Evolutionary conservation across 176 grass and related monocot species (phyloP), one percentile per base, ranked within the genome.

Genomic region (Ampelocalamus luodianensis): DNA sequence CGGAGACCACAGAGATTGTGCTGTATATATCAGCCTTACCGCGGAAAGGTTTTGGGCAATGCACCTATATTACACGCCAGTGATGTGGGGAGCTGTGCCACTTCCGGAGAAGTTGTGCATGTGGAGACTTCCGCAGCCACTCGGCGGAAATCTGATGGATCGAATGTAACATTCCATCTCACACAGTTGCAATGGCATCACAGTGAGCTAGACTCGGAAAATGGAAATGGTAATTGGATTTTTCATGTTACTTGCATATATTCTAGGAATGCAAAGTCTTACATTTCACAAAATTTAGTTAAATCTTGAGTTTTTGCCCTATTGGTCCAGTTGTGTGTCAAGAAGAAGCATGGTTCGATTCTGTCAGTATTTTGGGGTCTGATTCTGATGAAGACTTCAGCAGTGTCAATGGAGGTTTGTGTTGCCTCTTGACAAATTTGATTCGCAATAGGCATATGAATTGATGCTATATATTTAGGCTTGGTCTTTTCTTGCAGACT

Each of bases 291-390:
- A 13, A 74, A 10, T 5, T 82, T 1, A 43, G 22, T 10, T 72
- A 49, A 90, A 39, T 54, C 55, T 68, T 76, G 7, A 62, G 0
- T 23, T 49, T 65, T 65, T 61, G 12, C 8, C 11, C 10, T 81
- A 22, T 76, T 91, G 85, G 10, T 92, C 44, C 85, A 98, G 96
- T 93, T 80, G 55, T 98, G 37, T 90, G 91, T 68, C 85, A 95
- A 84, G 96, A 98, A 90, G 96, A 98, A 83, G 96, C 87, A 49
- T 95, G 93, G 96, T 96, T 96, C 40, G 91, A 96, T 82, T 96
- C 91, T 49, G 80, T 96, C 50, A 96, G 93, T 76, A 94, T 96
- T 81, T 81, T 99, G 67, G 96, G 88, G 12, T 99, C 96, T 71
- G 96, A 99, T 85, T 99, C 93, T 8, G 93, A 96, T 72, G 93